phyloP scores from a whole-genome alignment of 2,329 filamentous ascomycete species.

The Ophiosphaerella narmari region DNA sequence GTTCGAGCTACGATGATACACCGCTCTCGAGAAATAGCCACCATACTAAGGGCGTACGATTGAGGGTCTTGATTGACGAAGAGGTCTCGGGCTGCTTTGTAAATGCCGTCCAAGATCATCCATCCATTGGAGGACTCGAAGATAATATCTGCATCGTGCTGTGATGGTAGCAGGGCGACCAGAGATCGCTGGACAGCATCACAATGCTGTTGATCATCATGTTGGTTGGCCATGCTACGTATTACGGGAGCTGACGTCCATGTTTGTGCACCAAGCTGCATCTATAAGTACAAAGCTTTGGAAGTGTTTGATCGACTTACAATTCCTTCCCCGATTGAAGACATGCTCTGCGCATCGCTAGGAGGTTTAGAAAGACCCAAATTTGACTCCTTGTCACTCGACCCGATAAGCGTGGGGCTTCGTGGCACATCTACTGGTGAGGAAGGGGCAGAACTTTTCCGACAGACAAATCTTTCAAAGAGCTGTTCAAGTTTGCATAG shows the following conservation, averaged over 20 bases:
- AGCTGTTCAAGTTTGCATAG: constrained; percentile 42
- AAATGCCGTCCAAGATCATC: constrained; percentile 38
- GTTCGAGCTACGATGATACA: constrained; percentile 41
- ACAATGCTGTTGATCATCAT: constrained; percentile 9
- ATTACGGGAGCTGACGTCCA: constrained; percentile 40
- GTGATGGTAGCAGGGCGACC: constrained; percentile 37
- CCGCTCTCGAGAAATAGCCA: constrained; percentile 31
- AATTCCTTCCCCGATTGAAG: constrained; percentile 36
- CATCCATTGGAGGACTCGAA: constrained; percentile 44
- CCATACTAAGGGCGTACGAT: constrained; percentile 42
- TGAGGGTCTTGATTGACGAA: constrained; percentile 38
- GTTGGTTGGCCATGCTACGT: constrained; percentile 25
- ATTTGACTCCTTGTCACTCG: constrained; percentile 26
- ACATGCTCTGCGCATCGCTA: constrained; percentile 31
- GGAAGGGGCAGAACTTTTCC: constrained; percentile 24
- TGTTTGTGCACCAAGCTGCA: constrained; percentile 34
- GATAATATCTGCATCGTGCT: constrained; percentile 43
- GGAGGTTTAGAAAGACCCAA: constrained; percentile 23
- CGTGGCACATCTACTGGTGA: constrained; percentile 11
- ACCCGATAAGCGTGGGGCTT: constrained; percentile 26
- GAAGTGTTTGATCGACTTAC: constrained; percentile 22
- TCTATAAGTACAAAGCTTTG: constrained; percentile 12
- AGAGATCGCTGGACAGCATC: constrained; percentile 31
- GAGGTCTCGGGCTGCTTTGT: constrained; percentile 35
- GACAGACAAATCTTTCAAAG: constrained; percentile 43